A percentile compares a stretch with the other conserved stretches of the same genome.
Conservation (phyloP, 345 rosid genomes). For the Citrus maxima region DNA sequence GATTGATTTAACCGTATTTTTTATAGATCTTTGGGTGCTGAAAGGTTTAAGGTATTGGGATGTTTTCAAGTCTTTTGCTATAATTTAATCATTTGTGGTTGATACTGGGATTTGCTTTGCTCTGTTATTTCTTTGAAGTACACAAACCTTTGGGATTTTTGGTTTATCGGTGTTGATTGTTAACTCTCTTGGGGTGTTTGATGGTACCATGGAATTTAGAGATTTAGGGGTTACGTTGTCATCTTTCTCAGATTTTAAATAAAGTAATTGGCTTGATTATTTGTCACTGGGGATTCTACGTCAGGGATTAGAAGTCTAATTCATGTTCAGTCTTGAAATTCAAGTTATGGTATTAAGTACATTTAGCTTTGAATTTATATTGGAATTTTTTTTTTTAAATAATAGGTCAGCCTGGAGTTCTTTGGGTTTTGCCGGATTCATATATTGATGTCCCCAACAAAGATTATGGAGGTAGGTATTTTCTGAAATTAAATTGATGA, state of each 20-base stretch:
- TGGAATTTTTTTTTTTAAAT: background rate
- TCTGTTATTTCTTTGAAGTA: background rate
- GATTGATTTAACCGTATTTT: background rate
- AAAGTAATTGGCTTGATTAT: background rate
- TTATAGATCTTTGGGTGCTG: background rate
- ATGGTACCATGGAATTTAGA: background rate
- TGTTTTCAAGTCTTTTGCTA: background rate
- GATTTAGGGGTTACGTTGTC: background rate
- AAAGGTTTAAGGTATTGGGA: background rate
- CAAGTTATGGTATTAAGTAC: background rate
- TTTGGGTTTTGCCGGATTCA: constrained; percentile 97
- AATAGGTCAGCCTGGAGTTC: constrained; percentile 79
- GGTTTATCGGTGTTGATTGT: background rate
- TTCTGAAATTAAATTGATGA: background rate
- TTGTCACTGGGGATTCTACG: background rate
- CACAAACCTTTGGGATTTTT: too few species aligned
- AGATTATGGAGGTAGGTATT: constrained; percentile 86
- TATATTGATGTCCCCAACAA: constrained; percentile 94
- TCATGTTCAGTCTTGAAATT: background rate
- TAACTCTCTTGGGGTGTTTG: background rate
- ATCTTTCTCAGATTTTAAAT: background rate
- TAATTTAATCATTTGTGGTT: background rate
- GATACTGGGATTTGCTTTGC: background rate
- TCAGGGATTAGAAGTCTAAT: background rate
- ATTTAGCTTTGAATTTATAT: background rate